Base-by-base conservation (phyloP, 2,329 filamentous ascomycete genomes). In the Neospermospora avenae region DNA sequence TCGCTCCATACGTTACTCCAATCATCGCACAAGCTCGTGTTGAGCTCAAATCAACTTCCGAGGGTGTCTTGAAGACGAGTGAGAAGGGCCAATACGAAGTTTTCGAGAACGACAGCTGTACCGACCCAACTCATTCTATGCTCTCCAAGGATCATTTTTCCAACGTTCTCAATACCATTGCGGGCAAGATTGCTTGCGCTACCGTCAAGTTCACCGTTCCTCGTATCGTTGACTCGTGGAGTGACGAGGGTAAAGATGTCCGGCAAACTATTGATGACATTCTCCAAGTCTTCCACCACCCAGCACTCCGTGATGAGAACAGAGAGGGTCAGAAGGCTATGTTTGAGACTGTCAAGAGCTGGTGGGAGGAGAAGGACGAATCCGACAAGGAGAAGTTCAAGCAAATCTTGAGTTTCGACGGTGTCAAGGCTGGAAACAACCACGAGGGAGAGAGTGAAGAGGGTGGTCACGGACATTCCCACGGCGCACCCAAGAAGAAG, bases 111-210 rank as follows among this genome's bases (percentile, higher is more conserved):
- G 58, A 55, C 14, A 57, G n/a, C 6, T 53, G 25, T n/a, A 53
- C 84, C 24, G 88, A 96, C 70, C 92, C 92, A 0, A 96, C 92
- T 1, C 92, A 96, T 77, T 93, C 90, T 20, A 96, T 96, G 91
- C 79, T 96, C 55, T 91, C 90, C 63, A 96, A 96, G 78, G 92
- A 96, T 69, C 92, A 96, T 74, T 96, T 96, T 74, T 73, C 78
- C 71, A 67, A 62, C n/a, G 60, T 62, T 24, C 81, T 96, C 62
- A 96, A 96, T 73, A 91, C 96, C 72, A 83, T 92, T 45, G 91
- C 91, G 45, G 92, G 92, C 59, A 87, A 87, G 68, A 83, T 91
- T 60, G 91, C 91, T 24, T 88, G 87, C 64, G 84, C 86, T 67
- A 85, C 91, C 44, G 78, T 96, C 53, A 83, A 82, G 56, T 96